A percentile compares a stretch with the other conserved stretches of the same genome.
Evolutionary conservation across 2,329 filamentous ascomycete species (phyloP).

Genomic region (Knufia petricola): DNA sequence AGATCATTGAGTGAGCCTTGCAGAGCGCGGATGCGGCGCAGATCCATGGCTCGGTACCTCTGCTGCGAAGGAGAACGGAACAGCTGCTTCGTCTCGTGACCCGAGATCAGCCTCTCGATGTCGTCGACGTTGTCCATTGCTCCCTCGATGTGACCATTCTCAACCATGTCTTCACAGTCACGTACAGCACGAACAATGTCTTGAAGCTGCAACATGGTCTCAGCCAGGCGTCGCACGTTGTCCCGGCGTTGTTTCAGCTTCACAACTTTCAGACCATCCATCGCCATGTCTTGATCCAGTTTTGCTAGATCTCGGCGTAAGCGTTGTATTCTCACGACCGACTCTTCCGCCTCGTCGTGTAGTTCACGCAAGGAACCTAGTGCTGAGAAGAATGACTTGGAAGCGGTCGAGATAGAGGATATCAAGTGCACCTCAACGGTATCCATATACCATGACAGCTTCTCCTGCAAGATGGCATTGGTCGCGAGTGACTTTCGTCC

Average conservation of each 20-base stretch:
- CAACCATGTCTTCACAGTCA: constrained; percentile 69
- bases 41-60: constrained; percentile 43
- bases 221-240: constrained; percentile 72
- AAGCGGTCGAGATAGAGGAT: constrained; percentile 89
- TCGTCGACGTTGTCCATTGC: constrained; percentile 69
- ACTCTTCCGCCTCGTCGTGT: constrained; percentile 84
- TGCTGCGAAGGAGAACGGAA: constrained; percentile 14
- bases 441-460: constrained; percentile 99
- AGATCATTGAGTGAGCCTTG: constrained; percentile 73
- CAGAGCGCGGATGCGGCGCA: constrained; percentile 67
- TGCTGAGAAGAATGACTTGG: constrained; percentile 91
- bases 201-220: constrained; percentile 73
- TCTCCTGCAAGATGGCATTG: constrained; percentile 95
- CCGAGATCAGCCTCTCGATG: constrained; percentile 70
- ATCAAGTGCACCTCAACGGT: constrained; percentile 97
- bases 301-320: constrained; percentile 68
- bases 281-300: constrained; percentile 77
- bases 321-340: constrained; percentile 73
- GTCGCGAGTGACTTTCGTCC: constrained; percentile 79
- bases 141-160: constrained; percentile 70
- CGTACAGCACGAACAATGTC: constrained; percentile 66
- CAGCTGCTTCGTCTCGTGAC: constrained; percentile 31
- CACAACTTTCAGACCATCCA: constrained; percentile 75
- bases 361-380: constrained; percentile 82
- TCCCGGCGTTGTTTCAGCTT: constrained; percentile 71